phyloP scores from a whole-genome alignment of 2,329 filamentous ascomycete genomes.

The Aspergillus melleus region DNA sequence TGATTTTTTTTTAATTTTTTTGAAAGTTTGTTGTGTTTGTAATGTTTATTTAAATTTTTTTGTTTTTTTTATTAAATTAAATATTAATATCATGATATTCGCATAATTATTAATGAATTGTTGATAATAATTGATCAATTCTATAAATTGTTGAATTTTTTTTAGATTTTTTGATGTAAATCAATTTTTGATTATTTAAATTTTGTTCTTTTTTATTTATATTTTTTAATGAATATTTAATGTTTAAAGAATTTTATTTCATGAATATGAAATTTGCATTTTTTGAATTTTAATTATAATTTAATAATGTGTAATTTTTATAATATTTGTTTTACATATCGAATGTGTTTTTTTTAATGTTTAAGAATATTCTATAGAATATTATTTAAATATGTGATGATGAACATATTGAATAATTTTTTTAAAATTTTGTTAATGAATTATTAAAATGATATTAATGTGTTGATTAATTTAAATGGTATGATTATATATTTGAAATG shows the following conservation, averaged over 20 bases:
- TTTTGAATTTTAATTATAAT: neutral
- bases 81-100: neutral
- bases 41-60: too few relatives aligned
- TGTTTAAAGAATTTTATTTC: neutral
- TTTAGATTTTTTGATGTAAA: neutral
- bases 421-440: slow-evolving; percentile 5
- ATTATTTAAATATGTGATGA: slow-evolving; percentile 4
- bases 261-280: slow-evolving; percentile 1
- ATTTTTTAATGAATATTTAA: neutral
- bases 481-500: slow-evolving; percentile 34
- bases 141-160: neutral
- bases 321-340: neutral
- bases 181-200: neutral
- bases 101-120: neutral
- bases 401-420: neutral
- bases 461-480: slow-evolving; percentile 25
- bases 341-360: neutral
- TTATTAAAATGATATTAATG: slow-evolving; percentile 4
- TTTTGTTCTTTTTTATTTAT: neutral
- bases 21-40: too few relatives aligned
- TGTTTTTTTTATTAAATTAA: neutral
- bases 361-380: slow-evolving; percentile 9
- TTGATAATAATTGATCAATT: neutral
- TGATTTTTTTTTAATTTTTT: too few relatives aligned
- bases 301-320: neutral